These are phyloP conservation scores for Albatrellus ellisii DNA, from an alignment of 768 basidiomycete genomes.

Conservation along the genomic window DNA sequence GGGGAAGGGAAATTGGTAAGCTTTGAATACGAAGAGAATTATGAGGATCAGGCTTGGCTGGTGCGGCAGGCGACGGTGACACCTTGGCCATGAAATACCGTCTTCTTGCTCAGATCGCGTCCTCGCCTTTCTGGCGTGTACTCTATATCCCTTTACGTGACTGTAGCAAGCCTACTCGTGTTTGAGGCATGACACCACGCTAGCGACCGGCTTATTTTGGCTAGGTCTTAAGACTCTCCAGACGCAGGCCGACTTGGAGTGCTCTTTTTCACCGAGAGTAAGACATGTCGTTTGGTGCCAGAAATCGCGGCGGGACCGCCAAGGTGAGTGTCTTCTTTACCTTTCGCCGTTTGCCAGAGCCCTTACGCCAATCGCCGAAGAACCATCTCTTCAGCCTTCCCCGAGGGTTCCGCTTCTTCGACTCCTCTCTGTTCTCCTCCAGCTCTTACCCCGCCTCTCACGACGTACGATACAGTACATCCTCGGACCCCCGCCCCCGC, in stretches of 20 bases:
- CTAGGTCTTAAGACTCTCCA: slow-evolving; percentile 10
- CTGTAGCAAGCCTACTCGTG: slow-evolving; percentile 10
- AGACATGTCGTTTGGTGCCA: slow-evolving; percentile 10
- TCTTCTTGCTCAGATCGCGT: background rate
- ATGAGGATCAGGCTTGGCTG: too few species aligned
- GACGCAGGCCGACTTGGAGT: slow-evolving; percentile 7
- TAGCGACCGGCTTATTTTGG: background rate
- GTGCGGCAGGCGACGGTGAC: too few species aligned
- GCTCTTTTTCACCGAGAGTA: background rate
- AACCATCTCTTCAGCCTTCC: slow-evolving; percentile 11
- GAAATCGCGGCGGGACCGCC: slow-evolving; percentile 10
- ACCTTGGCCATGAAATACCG: too few species aligned
- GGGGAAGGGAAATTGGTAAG: too few species aligned
- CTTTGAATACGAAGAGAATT: too few species aligned
- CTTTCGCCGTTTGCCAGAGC: background rate
- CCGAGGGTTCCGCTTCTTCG: slow-evolving; percentile 2
- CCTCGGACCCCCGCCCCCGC: background rate
- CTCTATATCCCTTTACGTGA: slow-evolving; percentile 4
- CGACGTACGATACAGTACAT: background rate
- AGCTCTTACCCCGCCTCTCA: background rate
- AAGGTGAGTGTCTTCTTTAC: slow-evolving; percentile 7
- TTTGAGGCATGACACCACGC: slow-evolving; percentile 7
- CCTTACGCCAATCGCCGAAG: slow-evolving; percentile 5
- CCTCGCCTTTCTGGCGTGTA: background rate
- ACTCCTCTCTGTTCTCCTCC: background rate